phyloP scores from a whole-genome alignment of 192 early-diverging fungal genomes.

The Backusella luteola region DNA sequence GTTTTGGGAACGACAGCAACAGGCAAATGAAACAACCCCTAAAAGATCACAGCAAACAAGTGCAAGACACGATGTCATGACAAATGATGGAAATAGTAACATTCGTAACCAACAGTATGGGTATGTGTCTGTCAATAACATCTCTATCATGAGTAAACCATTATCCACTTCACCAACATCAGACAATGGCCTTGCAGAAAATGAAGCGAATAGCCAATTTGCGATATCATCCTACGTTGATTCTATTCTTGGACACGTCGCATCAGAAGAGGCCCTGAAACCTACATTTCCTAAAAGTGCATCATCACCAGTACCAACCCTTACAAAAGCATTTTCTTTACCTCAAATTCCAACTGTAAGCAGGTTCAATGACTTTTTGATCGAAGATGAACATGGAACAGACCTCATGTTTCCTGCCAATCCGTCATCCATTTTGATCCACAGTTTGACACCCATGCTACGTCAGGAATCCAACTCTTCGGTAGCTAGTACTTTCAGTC shows the following conservation, averaged over 20 bases:
- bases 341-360: conserved; percentile 24
- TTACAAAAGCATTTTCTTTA: conserved; percentile 9
- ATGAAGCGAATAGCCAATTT: background rate
- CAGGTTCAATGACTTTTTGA: conserved; percentile 17
- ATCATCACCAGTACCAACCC: background rate
- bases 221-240: conserved; percentile 4
- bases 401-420: conserved; percentile 18
- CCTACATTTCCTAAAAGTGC: background rate
- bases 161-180: background rate
- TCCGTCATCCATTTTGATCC: conserved; percentile 13
- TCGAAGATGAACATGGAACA: conserved; percentile 14
- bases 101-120: background rate
- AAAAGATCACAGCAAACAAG: background rate
- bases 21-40: background rate
- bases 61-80: background rate
- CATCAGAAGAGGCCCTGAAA: background rate
- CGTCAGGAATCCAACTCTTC: conserved; percentile 8
- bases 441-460: conserved; percentile 1
- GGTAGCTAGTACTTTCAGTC: background rate
- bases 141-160: conserved; percentile 5
- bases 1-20: conserved; percentile 27
- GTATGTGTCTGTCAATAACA: background rate
- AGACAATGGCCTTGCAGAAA: background rate
- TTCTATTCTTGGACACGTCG: conserved; percentile 3
- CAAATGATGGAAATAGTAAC: background rate